Base-by-base conservation (phyloP, 768 basidiomycete species). In the Lactarius psammicola region DNA sequence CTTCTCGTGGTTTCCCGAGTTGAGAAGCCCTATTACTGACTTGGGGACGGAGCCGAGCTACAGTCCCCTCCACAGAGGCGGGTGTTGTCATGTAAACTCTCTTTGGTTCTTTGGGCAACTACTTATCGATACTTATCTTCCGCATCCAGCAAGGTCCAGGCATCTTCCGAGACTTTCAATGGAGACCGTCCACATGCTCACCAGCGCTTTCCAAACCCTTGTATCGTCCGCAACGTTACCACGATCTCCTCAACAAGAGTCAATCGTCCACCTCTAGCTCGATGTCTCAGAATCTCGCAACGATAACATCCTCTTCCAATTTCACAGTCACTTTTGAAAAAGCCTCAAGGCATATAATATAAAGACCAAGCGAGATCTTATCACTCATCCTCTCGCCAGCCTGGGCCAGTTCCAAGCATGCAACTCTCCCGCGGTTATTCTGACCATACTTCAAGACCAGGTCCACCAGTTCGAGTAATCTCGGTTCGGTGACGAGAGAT, bases 131-230 rank as follows among this genome's bases (percentile, higher is more conserved):
- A n/a, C n/a, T n/a, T n/a, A n/a, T n/a, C n/a, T n/a, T n/a, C n/a
- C n/a, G n/a, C n/a, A n/a, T n/a, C n/a, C n/a, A n/a, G n/a, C n/a
- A n/a, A n/a, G n/a, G n/a, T n/a, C n/a, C n/a, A n/a, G n/a, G n/a
- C n/a, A n/a, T n/a, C n/a, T n/a, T n/a, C n/a, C n/a, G n/a, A n/a
- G n/a, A n/a, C n/a, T n/a, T n/a, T n/a, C n/a, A n/a, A n/a, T n/a
- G n/a, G n/a, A n/a, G n/a, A n/a, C n/a, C n/a, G n/a, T n/a, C n/a
- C n/a, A n/a, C n/a, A n/a, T n/a, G 73, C 98, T 93, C 9, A 97
- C 91, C 2, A 87, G 89, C 97, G 94, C 28, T 94, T 84, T 74
- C 98, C 93, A 73, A 84, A 98, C 0, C 88, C n/a, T n/a, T n/a
- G n/a, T 86, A 66, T 92, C 86, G 73, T 94, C 90, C n/a, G n/a